A percentile compares a stretch with the other conserved stretches of the same genome.
Evolutionary conservation across 129 eudicot species (phyloP).

Genomic region (Tagetes erecta): DNA sequence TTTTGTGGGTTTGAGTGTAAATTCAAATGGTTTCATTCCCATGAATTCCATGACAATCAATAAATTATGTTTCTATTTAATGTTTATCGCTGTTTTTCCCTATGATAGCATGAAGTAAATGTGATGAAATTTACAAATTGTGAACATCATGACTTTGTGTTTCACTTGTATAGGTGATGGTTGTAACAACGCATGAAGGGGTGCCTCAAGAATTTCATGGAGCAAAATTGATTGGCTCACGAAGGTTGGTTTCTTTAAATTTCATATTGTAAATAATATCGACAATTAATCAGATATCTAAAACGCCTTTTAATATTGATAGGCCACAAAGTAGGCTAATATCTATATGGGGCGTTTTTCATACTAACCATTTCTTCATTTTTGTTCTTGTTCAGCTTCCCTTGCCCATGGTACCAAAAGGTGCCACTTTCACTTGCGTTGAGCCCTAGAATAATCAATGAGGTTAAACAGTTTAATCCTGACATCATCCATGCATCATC

Average conservation of each 20-base stretch:
- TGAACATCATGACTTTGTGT: not conserved
- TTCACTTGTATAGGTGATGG: conserved; percentile 69
- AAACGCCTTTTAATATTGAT: conserved; percentile 1
- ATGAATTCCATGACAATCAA: not conserved
- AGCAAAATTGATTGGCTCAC: conserved; percentile 80
- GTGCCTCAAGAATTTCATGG: conserved; percentile 93
- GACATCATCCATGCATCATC: conserved; percentile 98
- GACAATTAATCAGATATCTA: not conserved
- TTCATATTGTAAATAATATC: not conserved
- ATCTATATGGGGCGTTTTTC: not conserved
- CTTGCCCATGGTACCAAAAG: conserved; percentile 93
- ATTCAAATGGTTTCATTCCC: not conserved
- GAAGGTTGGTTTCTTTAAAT: conserved; percentile 45
- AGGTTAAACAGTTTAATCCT: conserved; percentile 85
- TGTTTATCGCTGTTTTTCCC: not conserved
- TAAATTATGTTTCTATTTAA: not conserved
- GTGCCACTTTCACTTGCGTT: conserved; percentile 98
- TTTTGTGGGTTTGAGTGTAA: not conserved
- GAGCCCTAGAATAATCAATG: conserved; percentile 96
- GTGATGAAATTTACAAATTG: not conserved
- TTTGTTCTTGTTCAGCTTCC: conserved; percentile 61
- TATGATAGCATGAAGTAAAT: conserved; percentile 2
- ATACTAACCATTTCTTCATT: conserved; percentile 21
- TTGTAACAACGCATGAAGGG: conserved; percentile 96
- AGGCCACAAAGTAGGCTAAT: not conserved